phyloP scores from a whole-genome alignment of 2,329 filamentous ascomycete genomes.

The Penicillium sp. region DNA sequence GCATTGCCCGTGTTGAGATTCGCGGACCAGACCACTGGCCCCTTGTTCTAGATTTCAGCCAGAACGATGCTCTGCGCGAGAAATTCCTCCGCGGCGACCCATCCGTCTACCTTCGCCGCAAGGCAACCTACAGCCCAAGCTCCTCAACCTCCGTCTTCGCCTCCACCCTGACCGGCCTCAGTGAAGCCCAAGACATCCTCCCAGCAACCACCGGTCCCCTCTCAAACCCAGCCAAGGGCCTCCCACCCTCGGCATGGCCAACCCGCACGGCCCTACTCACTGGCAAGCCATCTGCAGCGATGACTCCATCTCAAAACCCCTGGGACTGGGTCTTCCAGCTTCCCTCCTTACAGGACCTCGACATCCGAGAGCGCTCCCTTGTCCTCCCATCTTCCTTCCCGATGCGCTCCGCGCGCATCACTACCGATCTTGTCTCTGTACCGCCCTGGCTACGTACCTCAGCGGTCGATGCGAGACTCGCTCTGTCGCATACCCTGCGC shows the following conservation, averaged over 20 bases:
- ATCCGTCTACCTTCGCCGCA: constrained; percentile 69
- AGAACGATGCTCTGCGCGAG: constrained; percentile 58
- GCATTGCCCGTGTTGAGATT: constrained; percentile 37
- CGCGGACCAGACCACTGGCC: constrained; percentile 70
- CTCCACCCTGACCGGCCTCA: constrained; percentile 71
- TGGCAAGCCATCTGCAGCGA: constrained; percentile 20
- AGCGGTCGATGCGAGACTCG: constrained; percentile 68
- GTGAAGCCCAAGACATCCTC: constrained; percentile 52
- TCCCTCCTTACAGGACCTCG: constrained; percentile 49
- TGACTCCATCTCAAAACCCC: constrained; percentile 42
- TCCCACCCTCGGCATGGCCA: constrained; percentile 22
- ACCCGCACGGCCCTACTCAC: constrained; percentile 23
- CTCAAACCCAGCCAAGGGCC: constrained; percentile 23
- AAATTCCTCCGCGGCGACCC: constrained; percentile 66
- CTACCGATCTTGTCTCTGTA: constrained; percentile 40
- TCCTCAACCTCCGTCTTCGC: constrained; percentile 59
- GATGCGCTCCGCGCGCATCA: constrained; percentile 21
- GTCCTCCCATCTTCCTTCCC: constrained; percentile 52
- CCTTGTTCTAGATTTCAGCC: constrained; percentile 69
- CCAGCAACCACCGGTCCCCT: constrained; percentile 24
- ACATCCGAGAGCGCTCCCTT: constrained; percentile 65
- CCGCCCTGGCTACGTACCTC: constrained; percentile 55
- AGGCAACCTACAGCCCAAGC: constrained; percentile 62
- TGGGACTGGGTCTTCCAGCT: constrained; percentile 75
- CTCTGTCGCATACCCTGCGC: constrained; percentile 54